These are phyloP conservation scores for Diutina mesorugosa DNA, from an alignment of 1,139 yeast species.

Conservation along the genomic window DNA sequence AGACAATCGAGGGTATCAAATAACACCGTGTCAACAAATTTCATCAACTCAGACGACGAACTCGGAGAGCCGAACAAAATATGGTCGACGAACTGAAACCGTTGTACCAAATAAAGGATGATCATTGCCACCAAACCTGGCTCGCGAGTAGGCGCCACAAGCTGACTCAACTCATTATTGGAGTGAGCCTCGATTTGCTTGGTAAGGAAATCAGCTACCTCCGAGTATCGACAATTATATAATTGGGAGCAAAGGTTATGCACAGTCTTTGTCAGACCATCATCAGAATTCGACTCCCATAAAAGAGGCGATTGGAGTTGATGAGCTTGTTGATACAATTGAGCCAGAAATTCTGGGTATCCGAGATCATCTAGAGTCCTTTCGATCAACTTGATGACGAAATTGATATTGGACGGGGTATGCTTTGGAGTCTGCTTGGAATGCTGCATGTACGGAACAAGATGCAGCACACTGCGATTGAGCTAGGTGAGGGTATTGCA, in stretches of 20 bases:
- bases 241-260: neutral
- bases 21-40: neutral
- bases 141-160: neutral
- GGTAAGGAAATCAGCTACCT: neutral
- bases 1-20: neutral
- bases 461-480: neutral
- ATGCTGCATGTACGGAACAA: neutral
- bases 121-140: slow-evolving; percentile 1
- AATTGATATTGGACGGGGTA: neutral
- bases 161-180: neutral
- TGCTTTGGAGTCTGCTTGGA: neutral
- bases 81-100: neutral
- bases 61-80: neutral
- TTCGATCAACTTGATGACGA: neutral
- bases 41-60: neutral
- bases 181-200: neutral
- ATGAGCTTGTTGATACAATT: neutral
- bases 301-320: neutral
- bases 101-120: neutral
- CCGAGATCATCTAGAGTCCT: neutral
- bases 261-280: neutral
- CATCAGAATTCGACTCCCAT: neutral
- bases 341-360: neutral
- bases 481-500: neutral
- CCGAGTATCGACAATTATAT: neutral